These are phyloP conservation scores for Amaranthus hypochondriacus DNA, from an alignment of 148 eudicot species.

Conservation along the genomic window DNA sequence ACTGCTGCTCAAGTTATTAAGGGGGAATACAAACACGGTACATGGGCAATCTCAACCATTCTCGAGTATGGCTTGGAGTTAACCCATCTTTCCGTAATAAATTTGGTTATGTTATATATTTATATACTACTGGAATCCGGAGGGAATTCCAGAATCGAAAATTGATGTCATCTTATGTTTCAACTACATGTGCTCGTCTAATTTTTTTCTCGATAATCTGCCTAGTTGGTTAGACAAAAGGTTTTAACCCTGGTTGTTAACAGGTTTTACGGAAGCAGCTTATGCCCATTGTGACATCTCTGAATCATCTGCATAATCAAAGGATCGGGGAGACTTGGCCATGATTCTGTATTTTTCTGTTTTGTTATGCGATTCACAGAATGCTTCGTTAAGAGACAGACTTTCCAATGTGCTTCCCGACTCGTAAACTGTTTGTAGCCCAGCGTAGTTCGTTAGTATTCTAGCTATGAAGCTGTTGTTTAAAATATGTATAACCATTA, in stretches of 20 bases:
- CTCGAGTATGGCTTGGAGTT: no score
- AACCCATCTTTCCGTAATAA: no score
- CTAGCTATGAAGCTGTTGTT: constrained; percentile 9
- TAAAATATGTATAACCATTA: constrained; percentile 11
- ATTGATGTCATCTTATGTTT: neutral
- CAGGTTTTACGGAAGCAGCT: constrained; percentile 11
- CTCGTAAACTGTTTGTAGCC: neutral
- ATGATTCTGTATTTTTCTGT: neutral
- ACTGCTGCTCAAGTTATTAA: no score
- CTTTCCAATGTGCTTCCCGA: constrained; percentile 5
- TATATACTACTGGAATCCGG: neutral
- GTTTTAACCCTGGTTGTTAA: neutral
- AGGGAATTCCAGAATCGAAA: neutral
- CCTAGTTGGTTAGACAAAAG: neutral
- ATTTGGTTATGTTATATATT: no score
- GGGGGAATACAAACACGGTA: no score
- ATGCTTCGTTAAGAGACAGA: neutral
- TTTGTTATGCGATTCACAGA: neutral
- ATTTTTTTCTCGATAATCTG: neutral
- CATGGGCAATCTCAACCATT: no score
- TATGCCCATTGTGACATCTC: neutral
- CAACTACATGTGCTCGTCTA: neutral
- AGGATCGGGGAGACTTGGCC: neutral
- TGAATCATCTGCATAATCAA: neutral
- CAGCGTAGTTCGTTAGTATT: constrained; percentile 17